These are phyloP conservation scores for Pharus latifolius DNA, from an alignment of 176 grass and related monocot species.

Conservation along the genomic window DNA sequence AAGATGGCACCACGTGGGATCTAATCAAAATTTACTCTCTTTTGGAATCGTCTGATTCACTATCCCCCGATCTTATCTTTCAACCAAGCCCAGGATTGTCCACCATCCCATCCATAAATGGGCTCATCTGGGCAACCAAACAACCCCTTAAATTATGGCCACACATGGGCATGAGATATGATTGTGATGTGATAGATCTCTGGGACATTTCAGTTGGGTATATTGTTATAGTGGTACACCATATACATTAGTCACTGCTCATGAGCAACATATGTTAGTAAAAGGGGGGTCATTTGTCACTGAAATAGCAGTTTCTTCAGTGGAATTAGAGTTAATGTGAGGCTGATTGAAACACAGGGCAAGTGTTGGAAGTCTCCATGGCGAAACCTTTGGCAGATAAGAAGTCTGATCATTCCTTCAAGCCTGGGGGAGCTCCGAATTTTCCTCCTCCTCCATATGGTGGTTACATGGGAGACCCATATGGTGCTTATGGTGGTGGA, in stretches of 20 bases:
- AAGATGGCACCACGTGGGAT: no score
- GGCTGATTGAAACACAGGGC: constrained; percentile 30
- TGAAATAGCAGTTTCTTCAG: not conserved
- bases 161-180: not conserved
- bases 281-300: not conserved
- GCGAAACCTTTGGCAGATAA: constrained; percentile 89
- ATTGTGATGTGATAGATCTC: not conserved
- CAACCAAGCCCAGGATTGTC: no score
- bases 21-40: no score
- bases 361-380: constrained; percentile 77
- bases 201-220: not conserved
- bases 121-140: no score
- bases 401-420: constrained; percentile 54
- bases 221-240: not conserved
- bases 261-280: not conserved
- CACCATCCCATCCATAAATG: no score
- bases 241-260: not conserved
- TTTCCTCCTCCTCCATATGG: constrained; percentile 50
- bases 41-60: no score
- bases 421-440: constrained; percentile 41
- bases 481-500: constrained; percentile 69
- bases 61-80: no score
- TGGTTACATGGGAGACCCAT: constrained; percentile 71
- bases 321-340: not conserved
- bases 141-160: no score